A percentile compares a stretch with the other conserved stretches of the same genome.
Conservation (phyloP, 108 stramenopile genomes). For the Cyclostephanos tholiformis region DNA sequence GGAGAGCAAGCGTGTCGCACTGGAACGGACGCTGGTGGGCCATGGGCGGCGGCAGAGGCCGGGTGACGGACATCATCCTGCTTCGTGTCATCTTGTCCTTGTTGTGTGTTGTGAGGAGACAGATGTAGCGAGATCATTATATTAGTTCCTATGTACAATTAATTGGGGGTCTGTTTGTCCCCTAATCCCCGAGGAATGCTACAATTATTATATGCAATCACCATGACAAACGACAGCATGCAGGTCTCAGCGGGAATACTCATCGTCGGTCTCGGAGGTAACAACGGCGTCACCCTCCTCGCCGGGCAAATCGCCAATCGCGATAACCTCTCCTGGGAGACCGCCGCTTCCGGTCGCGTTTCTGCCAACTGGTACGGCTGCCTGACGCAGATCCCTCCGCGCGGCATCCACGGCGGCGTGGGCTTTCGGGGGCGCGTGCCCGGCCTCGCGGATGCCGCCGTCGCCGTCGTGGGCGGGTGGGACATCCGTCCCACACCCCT, state of each 20-base stretch:
- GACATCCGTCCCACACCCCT: slow-evolving; percentile 69
- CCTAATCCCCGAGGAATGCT: too few relatives aligned
- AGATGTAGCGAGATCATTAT: too few relatives aligned
- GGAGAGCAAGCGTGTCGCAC: too few relatives aligned
- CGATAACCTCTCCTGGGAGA: slow-evolving; percentile 59
- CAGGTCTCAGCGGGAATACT: slow-evolving; percentile 61
- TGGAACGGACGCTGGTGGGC: too few relatives aligned
- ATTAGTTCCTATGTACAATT: too few relatives aligned
- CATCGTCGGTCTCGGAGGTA: slow-evolving; percentile 81
- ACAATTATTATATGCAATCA: too few relatives aligned
- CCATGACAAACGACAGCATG: slow-evolving; percentile 5
- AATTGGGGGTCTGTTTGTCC: too few relatives aligned
- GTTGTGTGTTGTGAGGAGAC: too few relatives aligned
- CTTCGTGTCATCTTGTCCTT: too few relatives aligned
- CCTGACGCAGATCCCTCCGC: slow-evolving; percentile 71
- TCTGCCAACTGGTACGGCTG: slow-evolving; percentile 77
- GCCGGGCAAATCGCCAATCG: slow-evolving; percentile 77
- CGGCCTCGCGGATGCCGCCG: slow-evolving; percentile 48
- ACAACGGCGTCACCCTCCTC: slow-evolving; percentile 81
- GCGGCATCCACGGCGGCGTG: slow-evolving; percentile 53
- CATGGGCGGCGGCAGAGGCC: too few relatives aligned
- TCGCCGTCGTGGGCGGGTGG: slow-evolving; percentile 65
- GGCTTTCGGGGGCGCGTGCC: slow-evolving; percentile 54
- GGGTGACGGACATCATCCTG: too few relatives aligned
- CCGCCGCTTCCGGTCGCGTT: slow-evolving; percentile 47